Evolutionary conservation across 2,329 filamentous ascomycete genomes (phyloP), one percentile per base, ranked within the genome.

Genomic region (Botrytis aclada): DNA sequence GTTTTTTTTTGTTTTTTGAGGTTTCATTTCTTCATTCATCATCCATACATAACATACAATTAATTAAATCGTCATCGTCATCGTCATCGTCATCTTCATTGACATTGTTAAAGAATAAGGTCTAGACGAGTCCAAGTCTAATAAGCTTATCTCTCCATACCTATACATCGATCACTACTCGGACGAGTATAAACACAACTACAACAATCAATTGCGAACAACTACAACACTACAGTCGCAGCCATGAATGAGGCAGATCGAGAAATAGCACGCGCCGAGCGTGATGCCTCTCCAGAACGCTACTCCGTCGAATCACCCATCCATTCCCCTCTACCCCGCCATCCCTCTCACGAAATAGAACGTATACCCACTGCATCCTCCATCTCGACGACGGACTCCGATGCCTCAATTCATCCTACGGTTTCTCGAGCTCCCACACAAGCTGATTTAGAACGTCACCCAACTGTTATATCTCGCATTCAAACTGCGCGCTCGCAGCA

Each of bases 401-500:
- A 75, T 16, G 78, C 79, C 16, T 79, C 79, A 62, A 78, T 81
- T 71, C 80, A 84, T 72, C 83, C 82, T 69, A 82, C 80, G 73
- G 86, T 93, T 82, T 89, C 87, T 78, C 86, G 90, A 70, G 80
- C 89, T n/a, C 85, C 89, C 8, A 93, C 91, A 6, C 86, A 89
- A 75, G 83, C 84, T 77, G 91, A 93, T 79, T 85, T 93, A 56
- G 91, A 93, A 80, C 85, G 90, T 73, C 88, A 93, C 76, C 88
- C 88, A 29, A 93, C 91, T 14, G 90, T 88, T 71, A 84, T 95
- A 74, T 89, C 88, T 80, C 88, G 92, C 54, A 93, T 95, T 75
- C 87, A 91, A 63, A 94, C 92, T 6, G 87, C 89, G 51, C 84
- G 88, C 67, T 91, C 89, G 76, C 92, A 94, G 81, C 92, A 94